These are phyloP conservation scores for Sporothrix humicola DNA, from an alignment of 2,329 filamentous ascomycete genomes.

Conservation along the genomic window DNA sequence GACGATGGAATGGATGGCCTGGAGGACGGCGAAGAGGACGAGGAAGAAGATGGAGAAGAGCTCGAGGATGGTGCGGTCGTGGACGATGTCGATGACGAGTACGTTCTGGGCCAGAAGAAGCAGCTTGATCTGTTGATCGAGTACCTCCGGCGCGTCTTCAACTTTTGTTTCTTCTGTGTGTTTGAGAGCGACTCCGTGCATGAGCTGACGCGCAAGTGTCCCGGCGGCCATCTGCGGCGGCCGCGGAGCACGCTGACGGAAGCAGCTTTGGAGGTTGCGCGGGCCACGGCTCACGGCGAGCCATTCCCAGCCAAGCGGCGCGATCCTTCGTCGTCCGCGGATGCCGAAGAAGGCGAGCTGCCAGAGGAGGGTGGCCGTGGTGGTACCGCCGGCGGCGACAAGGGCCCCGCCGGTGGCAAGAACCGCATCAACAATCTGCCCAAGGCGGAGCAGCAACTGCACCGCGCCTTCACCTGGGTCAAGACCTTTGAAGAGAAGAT, in stretches of 20 bases:
- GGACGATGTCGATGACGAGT: constrained; percentile 88
- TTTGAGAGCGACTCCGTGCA: constrained; percentile 98
- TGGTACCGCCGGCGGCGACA: constrained; percentile 28
- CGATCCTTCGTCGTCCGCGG: constrained; percentile 46
- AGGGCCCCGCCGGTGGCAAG: constrained; percentile 52
- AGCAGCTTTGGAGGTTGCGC: constrained; percentile 81
- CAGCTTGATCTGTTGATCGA: constrained; percentile 94
- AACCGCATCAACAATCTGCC: constrained; percentile 69
- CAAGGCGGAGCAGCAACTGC: constrained; percentile 89
- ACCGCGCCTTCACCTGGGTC: constrained; percentile 97
- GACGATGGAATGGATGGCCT: constrained; percentile 68
- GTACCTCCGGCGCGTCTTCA: constrained; percentile 94
- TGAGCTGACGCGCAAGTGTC: constrained; percentile 92
- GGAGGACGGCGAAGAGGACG: constrained; percentile 67
- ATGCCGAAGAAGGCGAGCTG: constrained; percentile 66
- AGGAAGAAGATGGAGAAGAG: constrained; percentile 76
- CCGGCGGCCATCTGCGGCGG: constrained; percentile 93
- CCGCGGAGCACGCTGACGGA: constrained; percentile 84
- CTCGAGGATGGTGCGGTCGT: constrained; percentile 79
- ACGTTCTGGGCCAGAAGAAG: constrained; percentile 91
- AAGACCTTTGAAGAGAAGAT: constrained; percentile 98
- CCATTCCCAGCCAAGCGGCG: constrained; percentile 85
- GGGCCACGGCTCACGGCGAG: constrained; percentile 81
- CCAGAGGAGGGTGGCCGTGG: constrained; percentile 69
- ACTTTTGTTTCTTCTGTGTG: constrained; percentile 99